Conservation (phyloP, 2,329 filamentous ascomycete genomes). For the Hymenoscyphus scutula region DNA sequence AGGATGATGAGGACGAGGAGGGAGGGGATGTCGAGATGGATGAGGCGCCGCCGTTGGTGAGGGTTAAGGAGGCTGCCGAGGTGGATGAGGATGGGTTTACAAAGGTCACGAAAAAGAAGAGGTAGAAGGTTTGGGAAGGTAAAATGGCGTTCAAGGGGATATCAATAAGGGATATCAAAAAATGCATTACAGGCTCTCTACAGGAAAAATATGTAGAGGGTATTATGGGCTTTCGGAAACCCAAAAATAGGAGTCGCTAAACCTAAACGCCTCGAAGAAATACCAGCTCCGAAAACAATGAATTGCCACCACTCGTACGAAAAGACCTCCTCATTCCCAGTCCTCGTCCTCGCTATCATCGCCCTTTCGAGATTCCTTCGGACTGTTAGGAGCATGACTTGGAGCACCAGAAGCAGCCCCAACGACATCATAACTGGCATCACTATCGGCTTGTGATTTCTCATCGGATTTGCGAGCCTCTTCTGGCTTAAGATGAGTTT, state of each 20-base stretch:
- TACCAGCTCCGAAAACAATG: conserved; percentile 5
- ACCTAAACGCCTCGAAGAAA: conserved; percentile 8
- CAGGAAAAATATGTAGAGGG: conserved; percentile 5
- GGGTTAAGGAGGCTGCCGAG: conserved; percentile 61
- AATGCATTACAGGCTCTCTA: conserved; percentile 5
- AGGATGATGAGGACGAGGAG: conserved; percentile 52
- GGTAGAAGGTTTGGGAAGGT: conserved; percentile 19
- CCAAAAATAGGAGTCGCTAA: neutral
- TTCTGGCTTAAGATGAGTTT: conserved; percentile 53
- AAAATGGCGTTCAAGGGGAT: conserved; percentile 15
- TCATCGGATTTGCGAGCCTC: conserved; percentile 76
- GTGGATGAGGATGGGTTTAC: conserved; percentile 82
- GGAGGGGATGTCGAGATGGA: conserved; percentile 64
- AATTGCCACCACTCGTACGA: conserved; percentile 6
- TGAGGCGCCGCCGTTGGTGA: conserved; percentile 63
- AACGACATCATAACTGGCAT: conserved; percentile 94
- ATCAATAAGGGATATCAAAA: conserved; percentile 29
- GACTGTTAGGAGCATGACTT: conserved; percentile 72
- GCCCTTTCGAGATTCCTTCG: conserved; percentile 53
- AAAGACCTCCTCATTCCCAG: conserved; percentile 58
- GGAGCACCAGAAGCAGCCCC: conserved; percentile 71
- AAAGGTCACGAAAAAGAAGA: conserved; percentile 68
- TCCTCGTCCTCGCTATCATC: conserved; percentile 71
- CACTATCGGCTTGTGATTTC: conserved; percentile 87
- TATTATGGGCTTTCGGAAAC: neutral